phyloP scores from a whole-genome alignment of 2,329 filamentous ascomycete genomes.

The Fusarium pseudonygamai region DNA sequence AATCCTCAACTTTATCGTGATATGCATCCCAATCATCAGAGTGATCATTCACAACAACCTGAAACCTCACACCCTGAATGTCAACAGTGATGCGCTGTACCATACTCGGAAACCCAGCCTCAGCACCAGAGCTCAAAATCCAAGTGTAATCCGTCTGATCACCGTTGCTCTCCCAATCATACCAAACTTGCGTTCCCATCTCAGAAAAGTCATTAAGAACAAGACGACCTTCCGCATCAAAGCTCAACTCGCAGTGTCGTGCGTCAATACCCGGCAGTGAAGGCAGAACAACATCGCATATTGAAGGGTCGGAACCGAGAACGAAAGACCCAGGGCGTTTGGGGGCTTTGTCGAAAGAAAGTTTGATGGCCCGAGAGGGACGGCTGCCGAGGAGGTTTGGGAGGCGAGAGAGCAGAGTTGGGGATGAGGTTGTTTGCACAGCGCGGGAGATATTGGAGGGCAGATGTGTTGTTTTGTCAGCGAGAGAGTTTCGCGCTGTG shows the following conservation, averaged over 20 bases:
- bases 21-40: conserved; percentile 47
- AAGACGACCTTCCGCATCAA: conserved; percentile 51
- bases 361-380: conserved; percentile 47
- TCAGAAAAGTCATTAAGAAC: conserved; percentile 52
- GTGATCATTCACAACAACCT: conserved; percentile 52
- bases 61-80: conserved; percentile 53
- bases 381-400: conserved; percentile 39
- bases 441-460: conserved; percentile 46
- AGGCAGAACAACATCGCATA: conserved; percentile 52
- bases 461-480: conserved; percentile 47
- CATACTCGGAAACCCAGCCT: conserved; percentile 47
- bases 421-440: conserved; percentile 38
- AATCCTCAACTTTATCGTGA: conserved; percentile 47
- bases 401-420: conserved; percentile 44
- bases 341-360: conserved; percentile 49
- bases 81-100: conserved; percentile 51
- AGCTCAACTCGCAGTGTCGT: conserved; percentile 52
- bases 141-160: conserved; percentile 50
- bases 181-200: conserved; percentile 54
- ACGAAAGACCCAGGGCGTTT: conserved; percentile 50
- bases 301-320: conserved; percentile 50
- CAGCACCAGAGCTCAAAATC: conserved; percentile 47
- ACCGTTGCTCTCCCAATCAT: conserved; percentile 52
- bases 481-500: conserved; percentile 46
- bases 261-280: conserved; percentile 46